phyloP scores from a whole-genome alignment of 2,329 filamentous ascomycete species.

The Cladobotryum protrusum region DNA sequence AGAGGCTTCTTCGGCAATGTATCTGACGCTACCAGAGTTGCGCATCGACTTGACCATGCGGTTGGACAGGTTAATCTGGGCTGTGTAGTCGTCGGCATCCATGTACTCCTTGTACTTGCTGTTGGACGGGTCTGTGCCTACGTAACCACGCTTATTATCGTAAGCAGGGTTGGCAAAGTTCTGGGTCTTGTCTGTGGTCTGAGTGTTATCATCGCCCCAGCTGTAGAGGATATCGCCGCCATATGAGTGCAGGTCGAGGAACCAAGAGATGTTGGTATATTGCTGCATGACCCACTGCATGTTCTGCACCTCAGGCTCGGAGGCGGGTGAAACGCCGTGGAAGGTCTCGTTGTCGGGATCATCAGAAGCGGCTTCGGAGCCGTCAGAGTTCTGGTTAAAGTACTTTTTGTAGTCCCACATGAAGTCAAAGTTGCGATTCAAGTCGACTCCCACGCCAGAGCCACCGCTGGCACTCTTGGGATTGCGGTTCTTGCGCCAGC shows the following conservation, averaged over 20 bases:
- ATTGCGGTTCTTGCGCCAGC: slow-evolving; percentile 54
- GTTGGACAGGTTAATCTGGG: slow-evolving; percentile 26
- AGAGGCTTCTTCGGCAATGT: slow-evolving; percentile 33
- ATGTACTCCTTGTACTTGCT: slow-evolving; percentile 41
- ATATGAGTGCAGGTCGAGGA: slow-evolving; percentile 53
- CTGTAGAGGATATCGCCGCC: slow-evolving; percentile 46
- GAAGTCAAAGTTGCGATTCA: slow-evolving; percentile 54
- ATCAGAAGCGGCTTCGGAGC: slow-evolving; percentile 28
- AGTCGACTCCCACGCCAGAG: slow-evolving; percentile 39
- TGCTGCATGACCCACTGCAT: slow-evolving; percentile 46
- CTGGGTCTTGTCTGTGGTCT: slow-evolving; percentile 38
- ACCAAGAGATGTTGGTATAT: slow-evolving; percentile 47
- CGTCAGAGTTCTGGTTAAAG: slow-evolving; percentile 30
- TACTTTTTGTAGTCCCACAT: slow-evolving; percentile 46
- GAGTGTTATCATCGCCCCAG: slow-evolving; percentile 52
- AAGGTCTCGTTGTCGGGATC: slow-evolving; percentile 41
- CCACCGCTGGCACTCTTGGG: slow-evolving; percentile 29
- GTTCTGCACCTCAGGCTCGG: slow-evolving; percentile 51
- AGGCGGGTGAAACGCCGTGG: slow-evolving; percentile 45
- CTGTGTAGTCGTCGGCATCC: slow-evolving; percentile 28
- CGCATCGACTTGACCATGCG: slow-evolving; percentile 35
- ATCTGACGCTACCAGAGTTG: slow-evolving; percentile 30
- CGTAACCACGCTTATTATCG: slow-evolving; percentile 43
- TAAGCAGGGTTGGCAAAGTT: slow-evolving; percentile 49
- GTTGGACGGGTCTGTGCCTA: slow-evolving; percentile 29